Evolutionary conservation across 2,329 filamentous ascomycete genomes (phyloP), one percentile per base, ranked within the genome.

Genomic region (Whalleya microplaca): DNA sequence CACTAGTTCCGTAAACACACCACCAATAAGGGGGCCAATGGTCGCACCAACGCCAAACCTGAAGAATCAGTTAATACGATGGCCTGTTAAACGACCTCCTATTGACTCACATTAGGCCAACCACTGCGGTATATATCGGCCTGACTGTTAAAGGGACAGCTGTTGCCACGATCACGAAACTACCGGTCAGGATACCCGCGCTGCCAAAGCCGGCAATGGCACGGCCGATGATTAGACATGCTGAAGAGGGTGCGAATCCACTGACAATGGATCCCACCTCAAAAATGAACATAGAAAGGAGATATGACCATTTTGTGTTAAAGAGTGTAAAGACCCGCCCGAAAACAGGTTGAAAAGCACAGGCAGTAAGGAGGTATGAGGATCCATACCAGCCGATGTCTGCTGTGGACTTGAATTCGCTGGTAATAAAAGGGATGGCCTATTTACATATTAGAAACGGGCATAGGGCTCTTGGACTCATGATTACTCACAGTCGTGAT

Each of bases 151-250:
- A 50, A 0, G 73, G 73, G 4, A 73, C 67, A 2, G 69, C 67
- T 6, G 59, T 65, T 4, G 68, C 66, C 2, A 75, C 65, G 6
- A 75, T 66, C 19, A 74, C 66, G 46, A 74, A 73, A 41, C 70
- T 72, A 2, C 73, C 73, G 0, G 71, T 71, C 7, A 72, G 56
- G 43, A 75, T 65, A 0, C 73, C 69, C 2, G 71, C 66, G 53
- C 69, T 67, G 41, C 74, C 73, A 37, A 74, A 62, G 41, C 74
- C 74, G 48, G 73, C 71, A n/a, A 76, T 64, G 2, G 73, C 72
- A 48, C 74, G 69, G 7, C 74, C 74, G 20, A 73, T 61, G 41
- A 76, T 76, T 12, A 76, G 63, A 3, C 62, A 56, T 21, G 63
- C 63, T 6, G 73, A 75, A 19, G 60, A 67, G 1, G 70, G 67